These are phyloP conservation scores for Capsicum baccatum DNA, from an alignment of 257 asterid genomes.

Conservation along the genomic window DNA sequence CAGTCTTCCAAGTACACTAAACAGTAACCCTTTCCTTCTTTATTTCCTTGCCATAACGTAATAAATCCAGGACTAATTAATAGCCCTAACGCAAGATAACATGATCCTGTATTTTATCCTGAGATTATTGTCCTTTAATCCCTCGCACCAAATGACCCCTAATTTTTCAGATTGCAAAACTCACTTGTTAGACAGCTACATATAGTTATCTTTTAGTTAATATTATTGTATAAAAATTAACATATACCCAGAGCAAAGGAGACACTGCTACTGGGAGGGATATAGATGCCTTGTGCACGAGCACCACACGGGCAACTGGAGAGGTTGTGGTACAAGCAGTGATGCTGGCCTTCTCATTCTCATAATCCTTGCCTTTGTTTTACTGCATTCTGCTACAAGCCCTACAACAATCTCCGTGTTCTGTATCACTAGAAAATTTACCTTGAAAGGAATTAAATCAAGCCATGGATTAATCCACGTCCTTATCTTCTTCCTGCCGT, in stretches of 20 bases:
- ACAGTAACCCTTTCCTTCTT: too few relatives aligned
- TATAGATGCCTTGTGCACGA: conserved; percentile 48
- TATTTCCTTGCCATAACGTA: too few relatives aligned
- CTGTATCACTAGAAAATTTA: background rate
- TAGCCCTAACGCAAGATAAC: too few relatives aligned
- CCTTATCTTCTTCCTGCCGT: background rate
- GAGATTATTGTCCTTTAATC: too few relatives aligned
- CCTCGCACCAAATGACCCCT: background rate
- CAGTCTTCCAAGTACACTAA: too few relatives aligned
- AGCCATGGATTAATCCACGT: background rate
- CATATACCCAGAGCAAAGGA: conserved; percentile 53
- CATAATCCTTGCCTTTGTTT: background rate
- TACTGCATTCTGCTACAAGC: background rate
- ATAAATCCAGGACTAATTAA: too few relatives aligned
- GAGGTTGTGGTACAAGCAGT: conserved; percentile 66
- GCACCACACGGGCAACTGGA: conserved; percentile 56
- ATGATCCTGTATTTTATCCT: too few relatives aligned
- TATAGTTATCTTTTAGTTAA: background rate
- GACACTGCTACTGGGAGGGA: conserved; percentile 31
- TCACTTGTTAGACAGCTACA: background rate
- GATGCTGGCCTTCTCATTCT: conserved; percentile 50
- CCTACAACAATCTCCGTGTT: background rate
- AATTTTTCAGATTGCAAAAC: background rate
- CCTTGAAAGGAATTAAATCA: background rate
- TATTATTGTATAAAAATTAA: background rate